Percentiles rank a stretch among this genome's conserved stretches.
phyloP scores from a whole-genome alignment of 148 eudicot genomes.

The Vaccinium darrowii region DNA sequence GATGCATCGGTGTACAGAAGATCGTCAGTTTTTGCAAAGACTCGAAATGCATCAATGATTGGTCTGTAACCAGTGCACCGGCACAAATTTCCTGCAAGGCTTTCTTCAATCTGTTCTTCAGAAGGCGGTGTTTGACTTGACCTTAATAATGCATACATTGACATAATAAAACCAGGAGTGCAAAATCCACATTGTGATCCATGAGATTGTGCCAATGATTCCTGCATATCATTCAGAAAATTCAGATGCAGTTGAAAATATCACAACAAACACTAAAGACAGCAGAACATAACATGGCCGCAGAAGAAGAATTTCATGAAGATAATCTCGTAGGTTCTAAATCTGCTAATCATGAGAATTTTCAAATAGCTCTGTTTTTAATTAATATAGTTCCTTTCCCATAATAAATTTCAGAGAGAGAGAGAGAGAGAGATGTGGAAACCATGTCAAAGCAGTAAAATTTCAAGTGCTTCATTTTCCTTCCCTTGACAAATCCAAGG shows the following conservation, averaged over 20 bases:
- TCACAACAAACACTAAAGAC: not conserved
- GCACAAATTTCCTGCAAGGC: constrained; percentile 94
- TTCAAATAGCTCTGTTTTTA: not conserved
- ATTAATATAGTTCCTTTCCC: not conserved
- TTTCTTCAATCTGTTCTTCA: constrained; percentile 91
- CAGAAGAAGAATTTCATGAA: not conserved
- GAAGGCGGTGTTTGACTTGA: constrained; percentile 73
- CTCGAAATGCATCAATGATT: constrained; percentile 89
- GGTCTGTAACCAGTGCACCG: constrained; percentile 98
- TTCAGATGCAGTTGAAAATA: constrained; percentile 15
- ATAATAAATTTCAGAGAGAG: not conserved
- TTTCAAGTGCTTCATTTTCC: not conserved
- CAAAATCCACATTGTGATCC: constrained; percentile 99
- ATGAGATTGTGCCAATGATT: constrained; percentile 78
- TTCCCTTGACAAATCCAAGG: not conserved
- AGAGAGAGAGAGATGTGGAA: not conserved
- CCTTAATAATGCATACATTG: constrained; percentile 92
- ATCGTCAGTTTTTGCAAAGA: constrained; percentile 88
- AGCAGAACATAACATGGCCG: not conserved
- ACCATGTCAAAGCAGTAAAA: not conserved
- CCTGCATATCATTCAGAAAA: constrained; percentile 43
- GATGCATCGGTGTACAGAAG: constrained; percentile 49
- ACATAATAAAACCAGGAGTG: constrained; percentile 99
- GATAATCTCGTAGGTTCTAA: not conserved
- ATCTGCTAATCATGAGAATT: not conserved